A percentile compares a stretch with the other conserved stretches of the same genome.
These are phyloP conservation scores for Fusarium pseudoanthophilum DNA, from an alignment of 2,329 filamentous ascomycete species.

Conservation along the genomic window DNA sequence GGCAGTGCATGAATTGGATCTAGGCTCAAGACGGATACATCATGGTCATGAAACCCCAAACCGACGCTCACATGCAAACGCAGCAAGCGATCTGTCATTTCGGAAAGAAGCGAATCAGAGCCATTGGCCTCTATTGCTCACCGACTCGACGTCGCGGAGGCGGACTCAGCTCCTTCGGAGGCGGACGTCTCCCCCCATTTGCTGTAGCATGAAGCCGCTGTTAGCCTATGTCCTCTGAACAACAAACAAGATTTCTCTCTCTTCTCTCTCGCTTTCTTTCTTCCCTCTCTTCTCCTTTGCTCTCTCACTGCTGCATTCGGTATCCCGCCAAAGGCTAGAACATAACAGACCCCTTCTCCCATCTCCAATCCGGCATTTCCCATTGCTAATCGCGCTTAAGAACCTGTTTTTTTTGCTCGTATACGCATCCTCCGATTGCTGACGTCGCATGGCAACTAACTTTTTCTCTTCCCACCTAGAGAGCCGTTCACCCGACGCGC, in stretches of 20 bases:
- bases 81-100: not conserved
- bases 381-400: not conserved
- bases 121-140: not conserved
- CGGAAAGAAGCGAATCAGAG: slow-evolving; percentile 2
- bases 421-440: slow-evolving; percentile 12
- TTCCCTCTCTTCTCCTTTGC: not conserved
- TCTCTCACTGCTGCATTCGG: not conserved
- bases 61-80: not conserved
- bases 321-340: not conserved
- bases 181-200: not conserved
- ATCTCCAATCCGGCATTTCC: not conserved
- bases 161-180: not conserved
- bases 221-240: not conserved
- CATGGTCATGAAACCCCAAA: not conserved
- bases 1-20: slow-evolving; percentile 26
- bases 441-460: slow-evolving; percentile 6
- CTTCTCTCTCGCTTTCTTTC: not conserved
- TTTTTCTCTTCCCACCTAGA: not conserved
- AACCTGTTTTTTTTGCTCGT: slow-evolving; percentile 4
- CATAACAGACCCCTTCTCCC: not conserved
- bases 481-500: slow-evolving; percentile 22
- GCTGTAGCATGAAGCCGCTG: not conserved
- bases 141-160: slow-evolving; percentile 1
- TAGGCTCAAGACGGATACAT: not conserved
- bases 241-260: not conserved